Evolutionary conservation across 192 early-diverging fungal genomes (phyloP), one percentile per base, ranked within the genome.

Genomic region (Coemansia sp.): DNA sequence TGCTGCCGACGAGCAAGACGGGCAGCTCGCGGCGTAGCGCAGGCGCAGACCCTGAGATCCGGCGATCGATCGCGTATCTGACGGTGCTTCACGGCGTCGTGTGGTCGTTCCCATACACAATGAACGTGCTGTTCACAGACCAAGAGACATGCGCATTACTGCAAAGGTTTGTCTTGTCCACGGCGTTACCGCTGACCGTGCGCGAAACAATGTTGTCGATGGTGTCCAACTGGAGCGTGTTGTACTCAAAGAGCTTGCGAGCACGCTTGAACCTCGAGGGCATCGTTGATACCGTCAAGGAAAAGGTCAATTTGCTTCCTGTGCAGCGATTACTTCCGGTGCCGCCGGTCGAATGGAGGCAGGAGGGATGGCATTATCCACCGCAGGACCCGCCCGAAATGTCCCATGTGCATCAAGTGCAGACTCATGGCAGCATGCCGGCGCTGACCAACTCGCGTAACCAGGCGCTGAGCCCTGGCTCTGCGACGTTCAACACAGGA

Each of bases 201-300:
- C 76, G 76, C 49, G 71, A 79, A 49, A 79, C 76, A 3, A 58
- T 79, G 43, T 49, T 79, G 45, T 64, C 64, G 55, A 79, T 79
- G 76, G 76, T 79, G 43, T 79, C 76, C 7, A 73, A 73, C 53
- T 79, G 76, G 76, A 70, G 71, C 57, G 59, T 79, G 4, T 32
- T 79, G 52, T 79, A 64, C 37, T 35, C 56, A 6, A 64, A 67
- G 43, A 63, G 63, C 58, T 12, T 72, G 17, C 56, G 60, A 6
- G 67, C 71, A 8, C 67, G 76, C 23, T 11, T 66, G 19, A 73
- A 70, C 39, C 61, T 79, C 10, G 76, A 79, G 37, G 53, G 67
- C 15, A 63, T 79, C 23, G 76, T 79, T 5, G 71, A 79, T 29
- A 55, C 43, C 1, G 65, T 66, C 43, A 73, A 73, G 43, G 67